These are phyloP conservation scores for Elongisporangium senticosum DNA, from an alignment of 352 stramenopile genomes.

Conservation along the genomic window DNA sequence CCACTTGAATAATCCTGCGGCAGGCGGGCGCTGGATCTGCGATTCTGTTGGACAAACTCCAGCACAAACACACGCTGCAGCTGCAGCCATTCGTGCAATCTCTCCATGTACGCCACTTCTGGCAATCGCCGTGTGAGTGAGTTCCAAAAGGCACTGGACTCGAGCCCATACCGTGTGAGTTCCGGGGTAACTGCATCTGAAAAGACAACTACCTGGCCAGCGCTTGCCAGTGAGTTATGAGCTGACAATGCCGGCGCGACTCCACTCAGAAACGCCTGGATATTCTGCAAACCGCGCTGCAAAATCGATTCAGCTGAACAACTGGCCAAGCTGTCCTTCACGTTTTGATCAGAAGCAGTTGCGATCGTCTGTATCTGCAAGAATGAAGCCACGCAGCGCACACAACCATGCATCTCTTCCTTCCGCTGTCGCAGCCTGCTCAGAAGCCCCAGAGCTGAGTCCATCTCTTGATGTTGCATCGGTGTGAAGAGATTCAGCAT, in stretches of 20 bases:
- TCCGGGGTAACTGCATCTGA: neutral
- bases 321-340: neutral
- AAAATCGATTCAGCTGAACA: neutral
- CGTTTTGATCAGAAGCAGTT: neutral
- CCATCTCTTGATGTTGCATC: neutral
- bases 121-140: conserved; percentile 8
- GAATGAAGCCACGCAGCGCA: conserved; percentile 12
- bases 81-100: conserved; percentile 15
- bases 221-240: neutral
- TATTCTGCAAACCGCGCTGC: neutral
- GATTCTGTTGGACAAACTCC: conserved; percentile 1
- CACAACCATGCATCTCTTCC: neutral
- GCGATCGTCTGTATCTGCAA: conserved; percentile 9
- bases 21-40: conserved; percentile 13
- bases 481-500: neutral
- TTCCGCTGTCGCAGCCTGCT: neutral
- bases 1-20: neutral
- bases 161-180: neutral
- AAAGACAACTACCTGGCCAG: neutral
- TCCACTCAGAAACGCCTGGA: neutral
- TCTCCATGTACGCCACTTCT: conserved; percentile 9
- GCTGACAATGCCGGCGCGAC: neutral
- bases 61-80: conserved; percentile 28
- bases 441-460: neutral
- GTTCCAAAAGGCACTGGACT: conserved; percentile 11